Evolutionary conservation across 371 early-diverging fungal species (phyloP).

Genomic region (Mortierella sp.): DNA sequence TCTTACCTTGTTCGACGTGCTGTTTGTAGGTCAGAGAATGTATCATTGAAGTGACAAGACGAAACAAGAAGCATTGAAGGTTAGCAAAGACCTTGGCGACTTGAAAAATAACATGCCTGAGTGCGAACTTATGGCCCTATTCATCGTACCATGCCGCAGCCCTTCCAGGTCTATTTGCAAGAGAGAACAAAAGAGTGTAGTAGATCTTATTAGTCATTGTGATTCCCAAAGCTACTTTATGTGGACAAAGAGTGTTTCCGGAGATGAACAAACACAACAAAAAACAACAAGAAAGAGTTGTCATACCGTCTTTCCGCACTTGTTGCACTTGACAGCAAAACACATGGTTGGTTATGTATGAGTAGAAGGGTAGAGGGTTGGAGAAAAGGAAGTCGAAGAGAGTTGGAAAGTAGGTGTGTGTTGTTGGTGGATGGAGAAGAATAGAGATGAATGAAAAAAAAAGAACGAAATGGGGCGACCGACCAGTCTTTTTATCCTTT

Average conservation of each 20-base stretch:
- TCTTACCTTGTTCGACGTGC: constrained; percentile 45
- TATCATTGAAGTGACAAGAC: neutral
- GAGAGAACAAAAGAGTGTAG: neutral
- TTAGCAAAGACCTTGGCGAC: too few species aligned
- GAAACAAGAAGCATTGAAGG: neutral
- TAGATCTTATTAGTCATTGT: too few species aligned
- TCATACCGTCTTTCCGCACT: constrained; percentile 49
- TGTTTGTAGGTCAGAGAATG: neutral
- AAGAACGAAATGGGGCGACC: neutral
- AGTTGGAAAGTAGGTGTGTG: neutral
- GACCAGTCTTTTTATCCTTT: neutral
- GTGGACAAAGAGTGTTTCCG: neutral
- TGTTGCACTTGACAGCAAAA: constrained; percentile 45
- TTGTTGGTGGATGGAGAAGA: neutral
- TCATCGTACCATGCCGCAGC: constrained; percentile 39
- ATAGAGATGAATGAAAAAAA: constrained; percentile 1
- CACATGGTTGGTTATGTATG: constrained; percentile 29
- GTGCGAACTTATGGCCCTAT: too few species aligned
- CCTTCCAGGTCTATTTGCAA: constrained; percentile 41
- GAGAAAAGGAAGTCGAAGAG: too few species aligned
- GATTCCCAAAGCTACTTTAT: too few species aligned
- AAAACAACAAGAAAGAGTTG: neutral
- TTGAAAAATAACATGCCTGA: too few species aligned
- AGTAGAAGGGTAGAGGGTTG: neutral
- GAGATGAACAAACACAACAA: neutral